Conservation (phyloP, 2,329 filamentous ascomycete genomes). For the Colletotrichum scovillei region DNA sequence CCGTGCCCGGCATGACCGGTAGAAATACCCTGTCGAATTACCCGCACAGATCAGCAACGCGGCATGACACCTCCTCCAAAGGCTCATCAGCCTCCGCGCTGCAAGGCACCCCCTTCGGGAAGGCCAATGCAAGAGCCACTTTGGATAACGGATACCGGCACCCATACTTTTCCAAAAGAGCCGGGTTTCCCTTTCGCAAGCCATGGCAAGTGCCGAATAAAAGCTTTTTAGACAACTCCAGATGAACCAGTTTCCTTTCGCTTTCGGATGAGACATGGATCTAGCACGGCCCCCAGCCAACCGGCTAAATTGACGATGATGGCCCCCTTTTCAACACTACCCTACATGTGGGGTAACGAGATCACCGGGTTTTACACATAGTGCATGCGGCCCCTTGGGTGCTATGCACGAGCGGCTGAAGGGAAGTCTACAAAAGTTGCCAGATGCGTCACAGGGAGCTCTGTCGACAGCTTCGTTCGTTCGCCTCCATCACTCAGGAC, state of each 20-base stretch:
- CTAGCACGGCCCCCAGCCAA: not conserved
- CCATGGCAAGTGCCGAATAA: slow-evolving; percentile 22
- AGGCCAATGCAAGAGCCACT: not conserved
- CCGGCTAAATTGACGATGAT: slow-evolving; percentile 22
- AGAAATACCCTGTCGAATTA: not conserved
- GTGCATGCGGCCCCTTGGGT: not conserved
- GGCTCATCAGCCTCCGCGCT: not conserved
- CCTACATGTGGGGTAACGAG: slow-evolving; percentile 23
- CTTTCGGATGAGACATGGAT: not conserved
- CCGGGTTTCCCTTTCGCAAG: not conserved
- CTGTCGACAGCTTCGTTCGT: not conserved
- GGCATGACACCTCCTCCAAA: not conserved
- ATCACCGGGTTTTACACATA: slow-evolving; percentile 24
- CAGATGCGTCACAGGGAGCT: not conserved
- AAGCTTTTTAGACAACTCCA: slow-evolving; percentile 5
- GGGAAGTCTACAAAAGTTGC: slow-evolving; percentile 20
- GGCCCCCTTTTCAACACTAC: slow-evolving; percentile 9
- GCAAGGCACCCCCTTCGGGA: not conserved
- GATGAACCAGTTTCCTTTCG: slow-evolving; percentile 16
- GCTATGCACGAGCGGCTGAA: not conserved
- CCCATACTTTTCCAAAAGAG: slow-evolving; percentile 1
- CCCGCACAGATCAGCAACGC: slow-evolving; percentile 9
- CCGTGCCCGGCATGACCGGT: slow-evolving; percentile 15
- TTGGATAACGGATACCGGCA: slow-evolving; percentile 13
- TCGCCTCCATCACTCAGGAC: not conserved